Percentiles rank a stretch among this genome's conserved stretches.
phyloP scores from a whole-genome alignment of 2,329 filamentous ascomycete species.

The Pseudogymnoascus sp. region DNA sequence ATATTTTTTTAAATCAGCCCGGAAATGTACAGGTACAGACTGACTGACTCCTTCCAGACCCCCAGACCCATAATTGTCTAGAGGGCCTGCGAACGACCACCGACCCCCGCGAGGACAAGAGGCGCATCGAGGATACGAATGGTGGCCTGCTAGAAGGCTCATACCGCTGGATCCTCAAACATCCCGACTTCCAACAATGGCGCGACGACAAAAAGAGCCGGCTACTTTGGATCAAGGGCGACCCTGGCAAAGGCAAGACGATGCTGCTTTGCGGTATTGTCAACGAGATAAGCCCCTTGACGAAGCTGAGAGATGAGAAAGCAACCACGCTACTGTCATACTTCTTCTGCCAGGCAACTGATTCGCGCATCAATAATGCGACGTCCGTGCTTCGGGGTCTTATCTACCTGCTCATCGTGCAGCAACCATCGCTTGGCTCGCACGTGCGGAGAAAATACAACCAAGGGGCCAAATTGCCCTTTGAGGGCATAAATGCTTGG shows the following conservation, averaged over 20 bases:
- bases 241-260: constrained; percentile 32
- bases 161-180: too few species aligned
- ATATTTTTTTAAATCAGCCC: too few species aligned
- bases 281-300: constrained; percentile 21
- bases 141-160: too few species aligned
- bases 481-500: constrained; percentile 37
- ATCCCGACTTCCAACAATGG: too few species aligned
- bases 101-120: too few species aligned
- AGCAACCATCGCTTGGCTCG: constrained; percentile 29
- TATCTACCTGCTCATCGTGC: constrained; percentile 34
- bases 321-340: constrained; percentile 21
- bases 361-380: constrained; percentile 35
- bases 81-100: too few species aligned
- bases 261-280: constrained; percentile 30
- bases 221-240: constrained; percentile 27
- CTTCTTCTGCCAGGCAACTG: constrained; percentile 41
- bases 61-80: too few species aligned
- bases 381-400: constrained; percentile 39
- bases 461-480: constrained; percentile 30
- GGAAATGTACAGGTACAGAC: too few species aligned
- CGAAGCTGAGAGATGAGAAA: too few species aligned
- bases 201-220: too few species aligned
- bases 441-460: constrained; percentile 35
- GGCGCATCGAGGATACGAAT: too few species aligned
- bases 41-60: too few species aligned